Base-by-base conservation (phyloP, 495 filamentous ascomycete genomes). In the Neurospora sp. region DNA sequence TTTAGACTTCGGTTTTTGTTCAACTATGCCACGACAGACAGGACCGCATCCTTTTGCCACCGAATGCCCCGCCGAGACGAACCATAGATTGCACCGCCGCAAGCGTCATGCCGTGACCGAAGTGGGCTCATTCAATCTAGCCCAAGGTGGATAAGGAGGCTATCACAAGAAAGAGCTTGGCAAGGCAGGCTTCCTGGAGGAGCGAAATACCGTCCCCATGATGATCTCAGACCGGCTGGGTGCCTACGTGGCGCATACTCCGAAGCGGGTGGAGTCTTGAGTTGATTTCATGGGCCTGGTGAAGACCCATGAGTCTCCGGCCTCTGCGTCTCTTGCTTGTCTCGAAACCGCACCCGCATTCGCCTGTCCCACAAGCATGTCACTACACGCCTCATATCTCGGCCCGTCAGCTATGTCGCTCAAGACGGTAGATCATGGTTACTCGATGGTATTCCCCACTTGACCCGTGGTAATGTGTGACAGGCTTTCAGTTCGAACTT, bases 341-440 rank as follows among this genome's bases (percentile, higher is more conserved):
- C 74, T 79, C 72, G 74, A 78, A 75, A 72, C 72, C 62, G 72
- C 44, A 44, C 49, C 74, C 76, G 74, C 75, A 77, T 76, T 71
- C 37, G n/a, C 35, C 71, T 76, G 78, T 81, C 78, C 73, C 77
- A 80, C 79, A 75, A 75, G 72, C 74, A 77, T 78, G 74, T 77
- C 75, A 78, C 76, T 77, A 77, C 76, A 72, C 73, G 74, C 76
- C 72, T 79, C 72, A 71, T 44, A 70, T 76, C 70, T 76, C 72
- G 74, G 73, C 72, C 74, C 71, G 77, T 44, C 46, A 70, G 39
- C 73, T 62, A 77, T 70, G 75, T 70, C 70, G n/a, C 60, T 73
- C 37, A 60, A 69, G 71, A 70, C 66, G 69, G 49, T 46, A 70
- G 71, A 41, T 11, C 42, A 44, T 9, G 44, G 38, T 69, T 39